phyloP scores from a whole-genome alignment of 208 protist species.

The Sergeia podlipaevii region DNA sequence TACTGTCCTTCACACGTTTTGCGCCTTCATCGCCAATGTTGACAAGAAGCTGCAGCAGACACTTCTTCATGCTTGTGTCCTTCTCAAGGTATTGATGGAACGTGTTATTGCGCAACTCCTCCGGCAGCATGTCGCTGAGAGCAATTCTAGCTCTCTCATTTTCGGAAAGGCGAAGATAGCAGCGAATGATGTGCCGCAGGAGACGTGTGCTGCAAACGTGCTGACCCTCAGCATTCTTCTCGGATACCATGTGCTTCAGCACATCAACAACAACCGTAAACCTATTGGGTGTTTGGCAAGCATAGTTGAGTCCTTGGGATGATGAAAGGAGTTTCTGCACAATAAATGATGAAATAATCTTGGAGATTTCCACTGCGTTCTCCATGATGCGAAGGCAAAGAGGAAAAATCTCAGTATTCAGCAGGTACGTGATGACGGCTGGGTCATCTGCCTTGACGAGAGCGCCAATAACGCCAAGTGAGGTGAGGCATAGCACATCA shows the following conservation, averaged over 20 bases:
- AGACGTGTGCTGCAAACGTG: constrained; percentile 88
- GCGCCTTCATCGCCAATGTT: constrained; percentile 82
- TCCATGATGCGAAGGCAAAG: constrained; percentile 99
- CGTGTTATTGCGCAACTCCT: constrained; percentile 83
- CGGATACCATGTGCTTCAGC: constrained; percentile 94
- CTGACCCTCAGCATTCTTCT: constrained; percentile 57
- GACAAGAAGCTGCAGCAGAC: constrained; percentile 71
- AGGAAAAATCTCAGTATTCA: constrained; percentile 99
- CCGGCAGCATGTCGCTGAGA: constrained; percentile 70
- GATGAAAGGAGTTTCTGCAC: constrained; percentile 99
- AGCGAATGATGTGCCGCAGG: constrained; percentile 98
- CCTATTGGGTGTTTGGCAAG: constrained; percentile 95
- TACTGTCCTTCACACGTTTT: constrained; percentile 33
- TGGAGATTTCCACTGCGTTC: constrained; percentile 94
- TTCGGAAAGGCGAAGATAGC: constrained; percentile 97
- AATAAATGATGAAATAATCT: constrained; percentile 99
- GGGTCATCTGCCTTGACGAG: constrained; percentile 94
- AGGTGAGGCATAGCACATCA: constrained; percentile 98
- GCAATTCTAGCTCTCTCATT: constrained; percentile 85
- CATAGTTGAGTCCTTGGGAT: constrained; percentile 96
- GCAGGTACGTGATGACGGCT: constrained; percentile 96
- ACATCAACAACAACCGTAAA: constrained; percentile 95
- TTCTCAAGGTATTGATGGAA: constrained; percentile 65
- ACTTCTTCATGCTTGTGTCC: constrained; percentile 72
- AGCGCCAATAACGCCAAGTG: constrained; percentile 98